Evolutionary conservation across 129 eudicot genomes (phyloP), one percentile per base, ranked within the genome.

Genomic region (Mikania micrantha): DNA sequence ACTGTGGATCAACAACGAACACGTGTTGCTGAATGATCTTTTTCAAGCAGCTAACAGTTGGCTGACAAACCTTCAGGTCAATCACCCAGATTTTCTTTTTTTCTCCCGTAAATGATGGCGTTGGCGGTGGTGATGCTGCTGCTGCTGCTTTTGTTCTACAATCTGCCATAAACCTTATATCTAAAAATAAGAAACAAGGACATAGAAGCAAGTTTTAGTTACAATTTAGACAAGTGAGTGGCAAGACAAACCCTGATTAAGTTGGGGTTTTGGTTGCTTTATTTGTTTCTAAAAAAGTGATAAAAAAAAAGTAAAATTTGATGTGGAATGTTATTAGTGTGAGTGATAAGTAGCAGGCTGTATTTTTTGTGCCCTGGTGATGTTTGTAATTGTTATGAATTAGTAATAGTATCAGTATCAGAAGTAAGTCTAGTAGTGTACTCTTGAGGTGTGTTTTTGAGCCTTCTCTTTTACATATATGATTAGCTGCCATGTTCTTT

Each of bases 71-170:
- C 95, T 74, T 52, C 85, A 81, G 78, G 99, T 89, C 82, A 77
- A 87, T 66, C 97, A 89, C 87, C 99, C 99, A 2, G 99, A 94
- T 78, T 89, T 82, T 69, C 79, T 79, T 70, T 94, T 94, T 83
- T 86, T 85, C 80, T 72, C 84, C 73, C 84, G 89, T 62, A 82
- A 85, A 77, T 93, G 88, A 77, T 66, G 48, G 38, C 45, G 68
- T 13, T 60, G 25, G 17, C 32, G n/a, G 3, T n/a, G n/a, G n/a
- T n/a, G n/a, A n/a, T n/a, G n/a, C n/a, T n/a, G n/a, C n/a, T n/a
- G n/a, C n/a, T n/a, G n/a, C n/a, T n/a, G n/a, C n/a, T n/a, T n/a
- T n/a, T 17, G 10, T 36, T 36, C 9, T 12, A 0, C 41, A 36
- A 36, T 69, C 38, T 53, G 35, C 73, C 62, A 3, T 67, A 67